phyloP scores from a whole-genome alignment of 2,329 filamentous ascomycete species.

The Fusarium papillatum region DNA sequence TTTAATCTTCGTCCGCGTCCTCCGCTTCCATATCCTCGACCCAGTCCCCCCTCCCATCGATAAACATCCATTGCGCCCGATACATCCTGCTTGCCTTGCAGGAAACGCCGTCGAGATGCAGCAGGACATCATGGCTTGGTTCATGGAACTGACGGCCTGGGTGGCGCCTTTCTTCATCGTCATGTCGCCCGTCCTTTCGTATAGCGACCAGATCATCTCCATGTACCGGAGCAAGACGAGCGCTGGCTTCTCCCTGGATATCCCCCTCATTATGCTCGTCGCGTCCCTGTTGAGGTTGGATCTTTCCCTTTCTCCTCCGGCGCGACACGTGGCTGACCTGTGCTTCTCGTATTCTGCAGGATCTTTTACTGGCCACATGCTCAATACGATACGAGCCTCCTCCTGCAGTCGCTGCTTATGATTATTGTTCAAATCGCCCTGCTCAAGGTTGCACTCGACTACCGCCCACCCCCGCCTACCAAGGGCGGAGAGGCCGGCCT shows the following conservation, averaged over 20 bases:
- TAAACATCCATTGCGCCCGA: slow-evolving; percentile 1
- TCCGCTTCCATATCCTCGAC: slow-evolving; percentile 8
- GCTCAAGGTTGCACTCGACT: slow-evolving; percentile 77
- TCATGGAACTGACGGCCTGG: slow-evolving; percentile 59
- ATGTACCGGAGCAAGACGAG: slow-evolving; percentile 76
- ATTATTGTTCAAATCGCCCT: slow-evolving; percentile 73
- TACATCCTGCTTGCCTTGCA: not conserved
- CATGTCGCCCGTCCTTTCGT: slow-evolving; percentile 74
- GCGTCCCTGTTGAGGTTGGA: slow-evolving; percentile 74
- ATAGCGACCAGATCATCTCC: slow-evolving; percentile 74
- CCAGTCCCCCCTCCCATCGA: not conserved
- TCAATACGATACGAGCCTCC: slow-evolving; percentile 72
- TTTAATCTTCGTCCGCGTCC: slow-evolving; percentile 2
- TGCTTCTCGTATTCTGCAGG: slow-evolving; percentile 52
- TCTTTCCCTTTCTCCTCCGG: not conserved
- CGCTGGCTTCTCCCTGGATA: slow-evolving; percentile 78
- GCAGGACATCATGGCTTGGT: slow-evolving; percentile 36
- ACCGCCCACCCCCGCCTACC: slow-evolving; percentile 71
- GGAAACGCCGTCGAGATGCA: slow-evolving; percentile 18
- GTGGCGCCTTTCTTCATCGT: slow-evolving; percentile 75
- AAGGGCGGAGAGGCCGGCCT: slow-evolving; percentile 71
- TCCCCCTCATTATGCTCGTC: slow-evolving; percentile 80
- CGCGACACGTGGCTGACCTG: slow-evolving; percentile 32
- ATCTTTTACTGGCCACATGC: slow-evolving; percentile 80
- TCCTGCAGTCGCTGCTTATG: slow-evolving; percentile 76